Base-by-base conservation (phyloP, 2,329 filamentous ascomycete species). In the Tolypocladium tundrense region DNA sequence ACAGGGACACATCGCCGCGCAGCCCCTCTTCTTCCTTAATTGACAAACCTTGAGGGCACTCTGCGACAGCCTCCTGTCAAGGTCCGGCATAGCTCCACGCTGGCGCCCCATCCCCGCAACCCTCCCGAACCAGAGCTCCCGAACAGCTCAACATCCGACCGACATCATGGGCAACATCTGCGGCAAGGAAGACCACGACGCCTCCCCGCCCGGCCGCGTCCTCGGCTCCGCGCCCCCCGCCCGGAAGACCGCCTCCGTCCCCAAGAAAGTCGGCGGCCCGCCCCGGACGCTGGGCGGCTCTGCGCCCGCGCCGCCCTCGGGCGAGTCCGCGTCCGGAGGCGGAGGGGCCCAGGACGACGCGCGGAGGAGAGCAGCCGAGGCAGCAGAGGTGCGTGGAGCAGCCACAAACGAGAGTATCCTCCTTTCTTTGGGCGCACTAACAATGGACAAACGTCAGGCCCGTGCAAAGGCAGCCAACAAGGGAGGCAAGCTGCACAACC, bases 111-210 rank as follows among this genome's bases (percentile, higher is more conserved):
- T 21, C 7, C 43, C 51, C 33, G 13, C 45, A 31, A 31, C 16
- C 40, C 1, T n/a, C 40, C 19, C 40, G 40, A 41, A 33, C 27
- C 43, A 48, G 24, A 5, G 24, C 43, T 14, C 11, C 50, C 31
- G 35, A 37, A 35, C 31, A 39, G 27, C 45, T 7, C 51, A 24
- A 21, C 33, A 4, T 16, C 35, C 42, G 14, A 21, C n/a, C 35
- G 4, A 4, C 45, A 21, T 14, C 43, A 96, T 97, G 92, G 92
- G 92, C 60, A 93, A 91, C 71, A 81, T 91, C 74, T 96, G 90
- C 77, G 89, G 90, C 70, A 91, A 90, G 72, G 80, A 89, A 85
- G 72, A 83, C 39, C 75, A 82, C 61, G 85, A 88, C 65, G 78
- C 83, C 71, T 75, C 83, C 56, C 82, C 83, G 57, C 86, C 88